Evolutionary conservation across 805 yeast species (phyloP).

Genomic region (Blastobotrys chiropterorum): DNA sequence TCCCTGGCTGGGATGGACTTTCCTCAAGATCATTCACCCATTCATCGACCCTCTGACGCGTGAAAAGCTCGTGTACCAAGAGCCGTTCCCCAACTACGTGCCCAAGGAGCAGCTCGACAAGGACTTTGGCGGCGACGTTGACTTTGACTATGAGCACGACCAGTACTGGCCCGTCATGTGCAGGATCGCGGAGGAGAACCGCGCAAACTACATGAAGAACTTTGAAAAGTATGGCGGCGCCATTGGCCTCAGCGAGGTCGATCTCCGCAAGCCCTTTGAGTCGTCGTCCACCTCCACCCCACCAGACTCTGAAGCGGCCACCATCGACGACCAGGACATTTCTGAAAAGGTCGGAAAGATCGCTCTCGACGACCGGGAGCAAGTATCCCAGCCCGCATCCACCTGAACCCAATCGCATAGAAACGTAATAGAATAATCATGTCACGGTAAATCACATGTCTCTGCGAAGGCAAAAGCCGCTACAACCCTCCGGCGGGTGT

Average conservation of each 20-base stretch:
- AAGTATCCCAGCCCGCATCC: too few species aligned
- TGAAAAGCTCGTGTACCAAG: constrained; percentile 86
- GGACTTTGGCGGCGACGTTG: constrained; percentile 78
- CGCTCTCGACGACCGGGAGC: neutral
- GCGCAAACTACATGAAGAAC: constrained; percentile 57
- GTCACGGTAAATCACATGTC: too few species aligned
- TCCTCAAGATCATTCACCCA: constrained; percentile 84
- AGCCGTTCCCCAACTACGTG: constrained; percentile 79
- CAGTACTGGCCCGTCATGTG: constrained; percentile 71
- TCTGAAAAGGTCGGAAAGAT: neutral
- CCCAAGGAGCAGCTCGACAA: constrained; percentile 76
- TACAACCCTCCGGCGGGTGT: neutral
- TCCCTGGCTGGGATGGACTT: constrained; percentile 92
- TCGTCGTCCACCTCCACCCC: neutral
- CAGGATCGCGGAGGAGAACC: constrained; percentile 53
- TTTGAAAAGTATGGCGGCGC: constrained; percentile 64
- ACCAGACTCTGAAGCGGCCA: constrained; percentile 22
- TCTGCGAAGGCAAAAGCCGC: too few species aligned
- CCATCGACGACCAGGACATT: constrained; percentile 27
- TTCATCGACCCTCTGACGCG: constrained; percentile 94
- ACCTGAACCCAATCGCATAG: neutral
- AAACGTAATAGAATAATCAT: neutral
- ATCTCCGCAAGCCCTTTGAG: constrained; percentile 42
- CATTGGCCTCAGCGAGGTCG: constrained; percentile 79
- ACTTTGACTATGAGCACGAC: constrained; percentile 76